Base-by-base conservation (phyloP, 139 green algal genomes). In the Picochlorum sp. region DNA sequence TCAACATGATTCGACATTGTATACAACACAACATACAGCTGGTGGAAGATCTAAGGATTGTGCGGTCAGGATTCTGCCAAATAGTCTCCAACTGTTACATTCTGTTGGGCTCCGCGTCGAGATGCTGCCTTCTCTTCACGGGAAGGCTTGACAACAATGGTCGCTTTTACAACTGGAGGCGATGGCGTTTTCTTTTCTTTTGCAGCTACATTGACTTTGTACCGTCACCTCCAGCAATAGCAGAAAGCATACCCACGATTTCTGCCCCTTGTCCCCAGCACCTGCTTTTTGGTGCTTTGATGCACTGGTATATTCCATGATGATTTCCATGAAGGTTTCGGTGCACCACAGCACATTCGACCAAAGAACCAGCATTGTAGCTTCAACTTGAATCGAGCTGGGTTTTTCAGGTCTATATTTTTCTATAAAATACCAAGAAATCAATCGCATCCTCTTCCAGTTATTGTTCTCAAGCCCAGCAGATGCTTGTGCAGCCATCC, bases 11-110 rank as follows among this genome's bases (percentile, higher is more conserved):
- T 49, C 23, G 30, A 14, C n/a, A n/a, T 26, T 14, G 50, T 11
- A 41, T 41, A 41, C 34, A 13, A 13, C 2, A 11, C 34, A 41
- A 41, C 34, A 41, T 41, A 41, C 32, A 37, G 70, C 67, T 23
- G 84, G 86, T 0, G 86, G 83, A 44, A 92, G 72, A 73, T 92
- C 86, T 15, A 92, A 73, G 4, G 85, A 92, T 57, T 88, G 81
- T 0, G 86, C 85, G 13, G 81, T 85, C 37, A 92, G 62, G 81
- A 84, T 26, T 88, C 79, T 13, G 75, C 72, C 18, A 85, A 57
- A 13, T 72, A 62, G 45, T 80, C 77, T 4, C 72, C 76, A 20
- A 82, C 57, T 1, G 47, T 54, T 13, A 54, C 47, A 59, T 34
- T 59, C n/a, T 38, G n/a, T 59, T 59, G 13, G 8, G 23, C 0